Evolutionary conservation across 2,329 filamentous ascomycete species (phyloP).

Genomic region (Chrysoporthe austroafricana): DNA sequence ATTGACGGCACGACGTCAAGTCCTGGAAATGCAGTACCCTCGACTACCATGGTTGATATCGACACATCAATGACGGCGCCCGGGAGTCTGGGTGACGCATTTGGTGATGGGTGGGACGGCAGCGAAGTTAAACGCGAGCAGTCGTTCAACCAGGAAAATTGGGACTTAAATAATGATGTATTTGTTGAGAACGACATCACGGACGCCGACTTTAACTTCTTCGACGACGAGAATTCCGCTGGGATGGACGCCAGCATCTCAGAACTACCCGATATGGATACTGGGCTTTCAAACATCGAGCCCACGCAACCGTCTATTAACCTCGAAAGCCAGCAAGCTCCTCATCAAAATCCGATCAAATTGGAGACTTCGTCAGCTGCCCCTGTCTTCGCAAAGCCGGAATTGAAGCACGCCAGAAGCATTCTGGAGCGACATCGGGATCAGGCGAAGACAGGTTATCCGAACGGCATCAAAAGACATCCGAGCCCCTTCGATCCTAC

Average conservation of each 20-base stretch:
- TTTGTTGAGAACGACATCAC: slow-evolving; percentile 78
- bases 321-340: slow-evolving; percentile 29
- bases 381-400: slow-evolving; percentile 61
- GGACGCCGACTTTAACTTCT: slow-evolving; percentile 83
- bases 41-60: slow-evolving; percentile 40
- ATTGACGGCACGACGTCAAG: slow-evolving; percentile 61
- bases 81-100: slow-evolving; percentile 36
- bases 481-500: slow-evolving; percentile 62
- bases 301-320: slow-evolving; percentile 30
- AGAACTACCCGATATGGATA: slow-evolving; percentile 37
- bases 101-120: slow-evolving; percentile 46
- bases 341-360: slow-evolving; percentile 28
- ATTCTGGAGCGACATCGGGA: slow-evolving; percentile 43
- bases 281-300: slow-evolving; percentile 14
- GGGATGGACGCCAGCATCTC: slow-evolving; percentile 45
- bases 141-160: slow-evolving; percentile 57
- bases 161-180: slow-evolving; percentile 69
- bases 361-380: slow-evolving; percentile 25
- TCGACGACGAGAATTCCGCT: slow-evolving; percentile 63
- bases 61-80: slow-evolving; percentile 41
- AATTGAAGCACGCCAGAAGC: slow-evolving; percentile 62
- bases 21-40: slow-evolving; percentile 50
- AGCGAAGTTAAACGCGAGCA: slow-evolving; percentile 51
- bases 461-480: slow-evolving; percentile 50
- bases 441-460: slow-evolving; percentile 36